phyloP scores from a whole-genome alignment of 129 eudicot genomes.

The Saussurea involucrata region DNA sequence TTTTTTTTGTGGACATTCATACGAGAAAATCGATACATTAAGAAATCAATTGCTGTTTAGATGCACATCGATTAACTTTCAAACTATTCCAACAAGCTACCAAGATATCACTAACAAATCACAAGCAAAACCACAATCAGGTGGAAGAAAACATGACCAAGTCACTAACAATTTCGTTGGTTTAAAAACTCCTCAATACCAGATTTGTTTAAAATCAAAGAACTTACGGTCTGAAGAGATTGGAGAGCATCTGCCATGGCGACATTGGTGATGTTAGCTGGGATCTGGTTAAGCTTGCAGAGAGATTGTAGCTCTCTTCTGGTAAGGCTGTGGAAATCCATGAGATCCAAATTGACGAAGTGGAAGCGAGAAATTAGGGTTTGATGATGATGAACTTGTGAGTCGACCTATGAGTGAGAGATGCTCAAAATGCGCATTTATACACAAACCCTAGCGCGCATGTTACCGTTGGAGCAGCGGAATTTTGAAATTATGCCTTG shows the following conservation, averaged over 20 bases:
- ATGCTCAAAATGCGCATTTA: slow-evolving; percentile 19
- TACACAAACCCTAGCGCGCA: slow-evolving; percentile 4
- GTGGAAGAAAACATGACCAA: neutral
- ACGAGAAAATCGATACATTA: neutral
- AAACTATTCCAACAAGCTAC: neutral
- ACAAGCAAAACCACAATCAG: neutral
- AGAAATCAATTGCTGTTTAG: neutral
- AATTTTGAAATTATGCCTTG: slow-evolving; percentile 21
- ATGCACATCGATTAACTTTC: neutral
- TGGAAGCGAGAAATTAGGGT: slow-evolving; percentile 4
- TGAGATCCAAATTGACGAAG: neutral
- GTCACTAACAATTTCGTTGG: neutral
- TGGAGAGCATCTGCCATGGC: slow-evolving; percentile 88
- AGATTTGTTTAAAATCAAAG: neutral
- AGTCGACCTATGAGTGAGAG: slow-evolving; percentile 21
- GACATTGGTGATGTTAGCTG: slow-evolving; percentile 71
- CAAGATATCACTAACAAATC: neutral
- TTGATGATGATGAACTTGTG: neutral
- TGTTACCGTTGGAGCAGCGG: slow-evolving; percentile 32
- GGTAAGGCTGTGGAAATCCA: slow-evolving; percentile 70
- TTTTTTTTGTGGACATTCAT: neutral
- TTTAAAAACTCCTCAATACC: neutral
- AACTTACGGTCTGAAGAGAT: slow-evolving; percentile 50
- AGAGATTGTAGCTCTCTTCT: slow-evolving; percentile 82
- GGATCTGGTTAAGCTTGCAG: slow-evolving; percentile 82